Percentiles rank a stretch among this genome's conserved stretches.
Conservation (phyloP, 192 early-diverging fungal species). For the Gaertneriomyces sp. region DNA sequence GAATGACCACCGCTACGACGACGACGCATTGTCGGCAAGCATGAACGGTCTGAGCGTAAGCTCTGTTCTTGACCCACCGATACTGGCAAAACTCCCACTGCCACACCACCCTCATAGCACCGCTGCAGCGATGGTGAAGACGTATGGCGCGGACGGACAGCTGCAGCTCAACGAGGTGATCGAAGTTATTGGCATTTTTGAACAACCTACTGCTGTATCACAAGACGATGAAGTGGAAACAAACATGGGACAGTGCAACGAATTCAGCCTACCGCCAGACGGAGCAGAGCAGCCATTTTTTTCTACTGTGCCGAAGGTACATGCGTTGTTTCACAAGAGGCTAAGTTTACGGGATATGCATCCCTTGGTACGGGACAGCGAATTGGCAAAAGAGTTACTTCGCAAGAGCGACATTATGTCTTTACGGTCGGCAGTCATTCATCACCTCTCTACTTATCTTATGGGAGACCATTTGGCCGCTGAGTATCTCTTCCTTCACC, state of each 20-base stretch:
- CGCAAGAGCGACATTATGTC: background rate
- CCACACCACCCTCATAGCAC: conserved; percentile 1
- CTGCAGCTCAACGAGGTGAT: conserved; percentile 23
- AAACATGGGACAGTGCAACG: background rate
- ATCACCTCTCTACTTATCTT: conserved; percentile 17
- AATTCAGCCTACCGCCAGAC: conserved; percentile 11
- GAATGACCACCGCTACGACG: background rate
- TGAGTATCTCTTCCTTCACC: conserved; percentile 34
- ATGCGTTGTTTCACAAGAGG: conserved; percentile 13
- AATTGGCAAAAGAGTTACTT: background rate
- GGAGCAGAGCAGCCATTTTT: conserved; percentile 7
- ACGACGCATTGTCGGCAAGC: background rate
- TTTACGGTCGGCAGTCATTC: conserved; percentile 2
- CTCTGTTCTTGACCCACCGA: background rate
- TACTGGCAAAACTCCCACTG: conserved; percentile 13
- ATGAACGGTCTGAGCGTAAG: background rate
- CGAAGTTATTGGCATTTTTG: conserved; percentile 21
- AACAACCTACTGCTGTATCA: background rate
- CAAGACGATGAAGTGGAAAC: background rate
- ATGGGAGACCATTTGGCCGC: conserved; percentile 34
- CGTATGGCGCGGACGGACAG: conserved; percentile 12
- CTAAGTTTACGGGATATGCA: conserved; percentile 1
- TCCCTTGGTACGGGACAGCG: background rate
- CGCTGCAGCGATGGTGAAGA: conserved; percentile 17
- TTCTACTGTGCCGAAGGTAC: conserved; percentile 11